These are phyloP conservation scores for Cyathus striatus DNA, from an alignment of 768 basidiomycete species.

Conservation along the genomic window DNA sequence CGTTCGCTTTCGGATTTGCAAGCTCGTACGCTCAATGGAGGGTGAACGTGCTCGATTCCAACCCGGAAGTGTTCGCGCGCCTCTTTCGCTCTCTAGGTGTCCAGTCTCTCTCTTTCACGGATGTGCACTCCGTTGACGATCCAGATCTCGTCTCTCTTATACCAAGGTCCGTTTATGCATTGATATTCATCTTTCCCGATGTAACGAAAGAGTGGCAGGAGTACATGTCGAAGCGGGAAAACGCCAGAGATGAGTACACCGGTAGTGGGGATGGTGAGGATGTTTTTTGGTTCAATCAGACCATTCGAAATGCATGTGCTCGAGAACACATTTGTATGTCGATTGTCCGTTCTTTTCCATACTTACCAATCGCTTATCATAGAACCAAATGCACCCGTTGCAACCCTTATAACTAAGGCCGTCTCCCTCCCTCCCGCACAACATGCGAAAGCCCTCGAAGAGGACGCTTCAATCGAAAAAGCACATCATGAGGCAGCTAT, in stretches of 20 bases:
- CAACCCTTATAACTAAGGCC: too few species aligned
- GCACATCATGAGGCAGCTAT: too few species aligned
- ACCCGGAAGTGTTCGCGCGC: slow-evolving; percentile 29
- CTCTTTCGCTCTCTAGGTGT: slow-evolving; percentile 26
- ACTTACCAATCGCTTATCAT: too few species aligned
- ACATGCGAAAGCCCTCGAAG: too few species aligned
- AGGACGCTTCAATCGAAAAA: too few species aligned
- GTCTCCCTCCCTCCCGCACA: too few species aligned
- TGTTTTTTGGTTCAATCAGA: slow-evolving; percentile 32
- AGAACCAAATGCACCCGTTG: too few species aligned
- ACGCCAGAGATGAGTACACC: slow-evolving; percentile 15
- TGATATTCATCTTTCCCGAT: slow-evolving; percentile 25
- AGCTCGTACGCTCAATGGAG: too few species aligned
- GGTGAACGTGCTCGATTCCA: slow-evolving; percentile 32
- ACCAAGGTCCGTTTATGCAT: slow-evolving; percentile 22
- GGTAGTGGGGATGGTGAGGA: slow-evolving; percentile 24
- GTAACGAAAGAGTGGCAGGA: slow-evolving; percentile 13
- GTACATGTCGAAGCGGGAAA: slow-evolving; percentile 14
- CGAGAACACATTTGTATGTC: slow-evolving; percentile 17
- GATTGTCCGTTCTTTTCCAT: too few species aligned
- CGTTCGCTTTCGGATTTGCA: too few species aligned
- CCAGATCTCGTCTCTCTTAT: slow-evolving; percentile 25
- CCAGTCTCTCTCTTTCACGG: slow-evolving; percentile 23
- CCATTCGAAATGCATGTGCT: slow-evolving; percentile 30
- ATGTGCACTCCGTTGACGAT: slow-evolving; percentile 26